Conservation (phyloP, 1,284 basidiomycete species). For the Hypsizygus ulmarius region DNA sequence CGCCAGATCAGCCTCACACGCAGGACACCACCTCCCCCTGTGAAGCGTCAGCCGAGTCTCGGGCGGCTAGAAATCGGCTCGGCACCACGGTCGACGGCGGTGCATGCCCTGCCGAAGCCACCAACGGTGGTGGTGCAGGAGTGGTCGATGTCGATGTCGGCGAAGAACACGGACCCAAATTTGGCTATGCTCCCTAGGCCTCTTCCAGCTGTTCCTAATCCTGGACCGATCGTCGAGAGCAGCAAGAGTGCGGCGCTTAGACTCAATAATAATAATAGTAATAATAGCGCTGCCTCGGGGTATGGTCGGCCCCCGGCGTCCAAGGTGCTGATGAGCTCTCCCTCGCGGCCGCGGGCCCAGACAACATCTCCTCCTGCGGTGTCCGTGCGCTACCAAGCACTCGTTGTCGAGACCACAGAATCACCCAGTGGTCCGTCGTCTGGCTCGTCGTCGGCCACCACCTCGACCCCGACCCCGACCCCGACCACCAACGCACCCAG, state of each 20-base stretch:
- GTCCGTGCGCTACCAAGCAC: slow-evolving; percentile 27
- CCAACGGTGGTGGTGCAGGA: slow-evolving; percentile 22
- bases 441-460: slow-evolving; percentile 6
- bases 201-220: slow-evolving; percentile 14
- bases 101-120: slow-evolving; percentile 19
- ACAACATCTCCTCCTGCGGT: slow-evolving; percentile 17
- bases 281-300: not conserved
- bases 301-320: slow-evolving; percentile 18
- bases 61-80: slow-evolving; percentile 26
- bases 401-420: slow-evolving; percentile 22
- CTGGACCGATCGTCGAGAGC: slow-evolving; percentile 16
- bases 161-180: slow-evolving; percentile 1
- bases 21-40: slow-evolving; percentile 21
- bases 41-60: slow-evolving; percentile 23
- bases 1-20: slow-evolving; percentile 18
- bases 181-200: slow-evolving; percentile 13
- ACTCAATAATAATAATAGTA: not conserved
- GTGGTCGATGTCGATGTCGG: slow-evolving; percentile 13
- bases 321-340: slow-evolving; percentile 21
- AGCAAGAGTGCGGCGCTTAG: slow-evolving; percentile 13
- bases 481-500: not conserved
- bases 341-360: slow-evolving; percentile 20
- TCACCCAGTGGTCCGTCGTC: slow-evolving; percentile 5
- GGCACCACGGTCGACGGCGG: slow-evolving; percentile 11
- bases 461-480: not conserved